A percentile compares a stretch with the other conserved stretches of the same genome.
phyloP scores from a whole-genome alignment of 2,329 filamentous ascomycete genomes.

The Aureobasidium musti region DNA sequence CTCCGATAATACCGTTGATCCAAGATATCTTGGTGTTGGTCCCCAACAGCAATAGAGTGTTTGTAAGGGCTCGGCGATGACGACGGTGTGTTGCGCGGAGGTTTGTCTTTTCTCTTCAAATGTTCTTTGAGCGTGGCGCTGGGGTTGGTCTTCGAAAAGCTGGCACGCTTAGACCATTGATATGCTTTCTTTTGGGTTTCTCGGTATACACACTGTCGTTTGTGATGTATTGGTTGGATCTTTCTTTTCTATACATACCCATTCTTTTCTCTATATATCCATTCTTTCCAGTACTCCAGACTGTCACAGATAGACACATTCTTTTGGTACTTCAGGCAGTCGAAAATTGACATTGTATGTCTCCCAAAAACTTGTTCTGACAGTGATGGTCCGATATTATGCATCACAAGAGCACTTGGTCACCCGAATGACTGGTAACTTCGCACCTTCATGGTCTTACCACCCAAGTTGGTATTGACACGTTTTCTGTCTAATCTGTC shows the following conservation, averaged over 20 bases:
- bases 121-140: not conserved
- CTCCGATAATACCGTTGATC: not conserved
- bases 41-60: not conserved
- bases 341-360: too few relatives aligned
- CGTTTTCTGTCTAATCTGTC: not conserved
- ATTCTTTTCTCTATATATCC: not conserved
- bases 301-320: not conserved
- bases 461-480: not conserved
- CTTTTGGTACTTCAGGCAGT: not conserved
- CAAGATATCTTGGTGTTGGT: not conserved
- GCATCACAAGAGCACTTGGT: too few relatives aligned
- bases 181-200: not conserved
- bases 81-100: not conserved
- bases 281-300: not conserved
- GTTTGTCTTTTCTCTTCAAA: not conserved
- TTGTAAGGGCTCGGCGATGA: not conserved
- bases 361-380: too few relatives aligned
- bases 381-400: too few relatives aligned
- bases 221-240: not conserved
- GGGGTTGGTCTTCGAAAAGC: not conserved
- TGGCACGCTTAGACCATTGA: too few relatives aligned
- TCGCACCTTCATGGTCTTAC: not conserved
- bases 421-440: too few relatives aligned
- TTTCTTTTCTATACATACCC: not conserved
- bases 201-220: not conserved